These are phyloP conservation scores for Tuber melanosporum DNA, from an alignment of 495 filamentous ascomycete species.

Conservation along the genomic window DNA sequence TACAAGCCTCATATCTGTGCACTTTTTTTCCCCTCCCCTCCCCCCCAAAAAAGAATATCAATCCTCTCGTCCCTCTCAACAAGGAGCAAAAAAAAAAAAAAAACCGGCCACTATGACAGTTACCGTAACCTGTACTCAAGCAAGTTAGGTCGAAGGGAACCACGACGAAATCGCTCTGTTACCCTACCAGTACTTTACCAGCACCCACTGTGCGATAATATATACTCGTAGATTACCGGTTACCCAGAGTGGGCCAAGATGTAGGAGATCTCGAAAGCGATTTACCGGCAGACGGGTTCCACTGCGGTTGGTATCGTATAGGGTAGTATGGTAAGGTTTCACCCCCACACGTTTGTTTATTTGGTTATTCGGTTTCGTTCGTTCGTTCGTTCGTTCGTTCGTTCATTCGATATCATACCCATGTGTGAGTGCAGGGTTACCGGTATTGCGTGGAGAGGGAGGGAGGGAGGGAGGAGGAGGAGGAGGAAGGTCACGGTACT, in stretches of 20 bases:
- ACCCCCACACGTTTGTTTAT: neutral
- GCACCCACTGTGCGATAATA: too few species aligned
- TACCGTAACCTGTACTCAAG: too few species aligned
- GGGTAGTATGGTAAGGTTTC: neutral
- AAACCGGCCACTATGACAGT: too few species aligned
- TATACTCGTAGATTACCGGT: too few species aligned
- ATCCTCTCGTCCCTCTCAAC: neutral
- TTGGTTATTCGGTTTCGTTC: neutral
- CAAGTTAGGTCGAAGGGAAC: too few species aligned
- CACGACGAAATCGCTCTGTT: too few species aligned
- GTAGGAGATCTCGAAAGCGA: neutral
- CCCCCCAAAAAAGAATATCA: neutral
- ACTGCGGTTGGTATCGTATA: neutral
- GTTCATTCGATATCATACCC: neutral
- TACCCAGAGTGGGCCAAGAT: neutral
- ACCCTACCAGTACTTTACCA: too few species aligned
- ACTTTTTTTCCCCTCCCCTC: neutral
- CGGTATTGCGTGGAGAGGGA: too few species aligned
- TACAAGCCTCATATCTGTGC: neutral
- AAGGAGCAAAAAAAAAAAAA: too few species aligned
- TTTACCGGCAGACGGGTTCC: neutral
- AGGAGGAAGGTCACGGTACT: too few species aligned
- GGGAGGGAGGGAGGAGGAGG: too few species aligned
- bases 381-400: neutral
- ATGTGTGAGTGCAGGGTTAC: neutral